Base-by-base conservation (phyloP, 2,329 filamentous ascomycete genomes). In the Uncinocarpus reesii region DNA sequence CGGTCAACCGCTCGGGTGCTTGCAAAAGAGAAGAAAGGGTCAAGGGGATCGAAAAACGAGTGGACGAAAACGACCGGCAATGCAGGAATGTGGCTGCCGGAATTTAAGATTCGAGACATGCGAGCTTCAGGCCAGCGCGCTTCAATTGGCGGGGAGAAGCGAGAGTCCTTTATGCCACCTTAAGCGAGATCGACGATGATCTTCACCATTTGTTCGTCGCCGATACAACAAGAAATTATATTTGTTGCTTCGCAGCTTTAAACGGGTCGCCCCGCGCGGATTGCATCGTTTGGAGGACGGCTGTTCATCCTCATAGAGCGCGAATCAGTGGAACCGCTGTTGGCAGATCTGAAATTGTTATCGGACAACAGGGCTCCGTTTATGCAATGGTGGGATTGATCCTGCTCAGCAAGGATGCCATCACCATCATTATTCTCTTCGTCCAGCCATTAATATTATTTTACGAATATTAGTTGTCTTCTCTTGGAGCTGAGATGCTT, bases 141-240 rank as follows among this genome's bases (percentile, higher is more conserved):
- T 40, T 47, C 31, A 24, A 40, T 47, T 47, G 44, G 36, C 28
- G 26, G 34, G 18, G 4, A 13, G 26, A 41, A 47, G 45, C 45
- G 45, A 47, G 36, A 41, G 10, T 45, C 37, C 8, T 20, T 7
- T 7, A 37, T 18, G n/a, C 26, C 13, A 8, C 10, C 16, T 38
- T 46, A 46, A 29, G 43, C 43, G 43, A 46, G 43, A 46, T 46
- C 43, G 43, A 38, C 43, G 21, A 4, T 21, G 34, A 38, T 46
- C 23, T 37, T 46, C 43, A 46, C 18, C 3, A 16, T 31, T 11
- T 29, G 4, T 41, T 8, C 21, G 21, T n/a, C n/a, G n/a, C n/a
- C n/a, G n/a, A n/a, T n/a, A n/a, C n/a, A n/a, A n/a, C n/a, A n/a
- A 41, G n/a, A 28, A 13, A 26, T 15, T 13, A n/a, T n/a, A 6